These are phyloP conservation scores for Ophiostoma pallidulum DNA, from an alignment of 2,329 filamentous ascomycete species.

Conservation along the genomic window DNA sequence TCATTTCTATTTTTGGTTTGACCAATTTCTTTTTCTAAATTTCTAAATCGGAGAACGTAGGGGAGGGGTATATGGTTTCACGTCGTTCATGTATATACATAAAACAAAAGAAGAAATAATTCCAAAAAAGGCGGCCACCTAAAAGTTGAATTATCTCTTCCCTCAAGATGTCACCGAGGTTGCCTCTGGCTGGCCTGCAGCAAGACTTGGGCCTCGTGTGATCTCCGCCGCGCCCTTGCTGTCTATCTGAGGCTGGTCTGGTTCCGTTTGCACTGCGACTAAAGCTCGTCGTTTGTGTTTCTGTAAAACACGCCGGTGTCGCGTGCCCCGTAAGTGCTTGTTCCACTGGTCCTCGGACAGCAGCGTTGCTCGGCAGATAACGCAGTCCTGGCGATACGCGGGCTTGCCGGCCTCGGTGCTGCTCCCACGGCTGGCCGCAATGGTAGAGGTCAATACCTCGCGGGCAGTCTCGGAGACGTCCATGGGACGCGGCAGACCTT, in stretches of 20 bases:
- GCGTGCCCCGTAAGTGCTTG: slow-evolving; percentile 34
- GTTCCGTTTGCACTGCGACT: slow-evolving; percentile 16
- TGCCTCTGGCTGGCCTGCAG: no score
- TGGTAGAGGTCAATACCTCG: slow-evolving; percentile 44
- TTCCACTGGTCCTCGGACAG: slow-evolving; percentile 46
- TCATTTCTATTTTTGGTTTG: slow-evolving; percentile 3
- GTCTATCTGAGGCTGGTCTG: no score
- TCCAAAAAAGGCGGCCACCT: no score
- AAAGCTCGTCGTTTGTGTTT: slow-evolving; percentile 23
- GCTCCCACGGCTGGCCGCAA: slow-evolving; percentile 25
- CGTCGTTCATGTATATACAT: not conserved
- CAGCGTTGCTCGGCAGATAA: slow-evolving; percentile 58
- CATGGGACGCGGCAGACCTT: slow-evolving; percentile 39
- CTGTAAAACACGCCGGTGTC: slow-evolving; percentile 26
- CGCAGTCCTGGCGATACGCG: slow-evolving; percentile 54
- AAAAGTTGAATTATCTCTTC: no score
- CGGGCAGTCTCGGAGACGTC: slow-evolving; percentile 39
- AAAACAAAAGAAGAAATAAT: not conserved
- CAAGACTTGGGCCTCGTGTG: no score
- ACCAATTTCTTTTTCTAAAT: not conserved
- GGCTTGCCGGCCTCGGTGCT: slow-evolving; percentile 33
- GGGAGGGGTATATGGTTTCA: not conserved
- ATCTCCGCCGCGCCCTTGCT: no score
- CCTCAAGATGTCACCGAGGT: no score
- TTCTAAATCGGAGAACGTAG: not conserved